Conservation (phyloP, 2,329 filamentous ascomycete species). For the Celoporthe dispersa region DNA sequence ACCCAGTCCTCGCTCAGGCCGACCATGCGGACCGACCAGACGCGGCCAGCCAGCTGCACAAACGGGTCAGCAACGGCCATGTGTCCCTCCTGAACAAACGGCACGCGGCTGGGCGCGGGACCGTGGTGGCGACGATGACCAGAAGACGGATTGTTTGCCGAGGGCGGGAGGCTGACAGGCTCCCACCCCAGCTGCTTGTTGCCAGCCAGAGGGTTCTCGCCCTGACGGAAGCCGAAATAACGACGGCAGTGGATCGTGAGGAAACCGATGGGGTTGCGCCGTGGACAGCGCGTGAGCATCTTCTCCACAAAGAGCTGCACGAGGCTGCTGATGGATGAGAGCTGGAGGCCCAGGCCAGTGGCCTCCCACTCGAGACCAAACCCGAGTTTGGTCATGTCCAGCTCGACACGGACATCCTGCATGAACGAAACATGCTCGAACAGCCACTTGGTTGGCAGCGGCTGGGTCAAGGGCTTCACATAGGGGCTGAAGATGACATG, state of each 20-base stretch:
- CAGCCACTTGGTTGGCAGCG: slow-evolving; percentile 43
- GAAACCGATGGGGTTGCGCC: slow-evolving; percentile 33
- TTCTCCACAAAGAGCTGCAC: slow-evolving; percentile 37
- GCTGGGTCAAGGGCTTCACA: slow-evolving; percentile 38
- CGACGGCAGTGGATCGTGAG: slow-evolving; percentile 43
- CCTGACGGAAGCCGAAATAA: slow-evolving; percentile 37
- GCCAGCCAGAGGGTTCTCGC: background rate
- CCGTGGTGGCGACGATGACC: slow-evolving; percentile 26
- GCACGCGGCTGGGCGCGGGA: slow-evolving; percentile 16
- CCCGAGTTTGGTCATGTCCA: slow-evolving; percentile 46
- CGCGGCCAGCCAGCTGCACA: slow-evolving; percentile 36
- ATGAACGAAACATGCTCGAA: slow-evolving; percentile 43
- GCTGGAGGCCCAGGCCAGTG: slow-evolving; percentile 32
- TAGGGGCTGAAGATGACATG: slow-evolving; percentile 47
- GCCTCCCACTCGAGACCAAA: slow-evolving; percentile 38
- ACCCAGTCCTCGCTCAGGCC: slow-evolving; percentile 43
- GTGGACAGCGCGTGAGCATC: slow-evolving; percentile 33
- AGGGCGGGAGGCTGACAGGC: slow-evolving; percentile 25
- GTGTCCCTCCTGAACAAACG: slow-evolving; percentile 40
- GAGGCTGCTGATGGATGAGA: slow-evolving; percentile 35
- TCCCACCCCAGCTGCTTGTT: background rate
- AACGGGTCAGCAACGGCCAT: slow-evolving; percentile 41
- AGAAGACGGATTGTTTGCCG: slow-evolving; percentile 24
- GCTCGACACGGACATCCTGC: slow-evolving; percentile 43
- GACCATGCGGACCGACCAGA: slow-evolving; percentile 42